Evolutionary conservation across 192 early-diverging fungal genomes (phyloP), one percentile per base, ranked within the genome.

Genomic region (Cladochytrium replicatum): DNA sequence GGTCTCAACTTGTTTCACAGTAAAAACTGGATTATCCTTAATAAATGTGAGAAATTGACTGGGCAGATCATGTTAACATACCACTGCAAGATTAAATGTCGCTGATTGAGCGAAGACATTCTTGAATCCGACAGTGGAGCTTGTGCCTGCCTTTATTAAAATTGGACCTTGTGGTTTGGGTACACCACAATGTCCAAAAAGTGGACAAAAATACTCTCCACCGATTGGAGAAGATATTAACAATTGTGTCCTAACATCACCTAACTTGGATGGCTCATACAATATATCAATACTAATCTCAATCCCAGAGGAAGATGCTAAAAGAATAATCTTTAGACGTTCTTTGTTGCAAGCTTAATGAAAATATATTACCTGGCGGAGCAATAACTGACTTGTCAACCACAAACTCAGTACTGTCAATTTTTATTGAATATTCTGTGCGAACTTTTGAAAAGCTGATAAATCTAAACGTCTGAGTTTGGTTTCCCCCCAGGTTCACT

Each of bases 121-220:
- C 32, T 80, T 82, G 60, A 80, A 80, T 4, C 68, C 48, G 6
- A 80, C 46, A 2, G 60, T 30, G 1, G 70, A 39, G 0, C 63
- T 39, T 4, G 57, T 32, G 1, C 78, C 78, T 9, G 68, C 13
- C 52, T 72, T 77, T 30, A 80, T 58, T 0, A 54, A 40, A 52
- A 80, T 80, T 1, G 78, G 78, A 1, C 78, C 78, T 50, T 80
- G 78, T 3, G 78, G 78, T 49, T 61, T 41, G 9, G 78, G 78
- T 6, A 54, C 32, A 2, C 52, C 54, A 47, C 76, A 80, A 45
- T 80, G 76, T 0, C 78, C 78, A 43, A 52, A 63, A 7, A 80
- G 58, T 9, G 75, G 73, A 47, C 72, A 79, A 0, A 74, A 30
- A 32, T 77, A 80, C 47, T 80, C 78, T 3, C 78, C 78, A 22